phyloP scores from a whole-genome alignment of 2,329 filamentous ascomycete species.

The Microdochium trichocladiopsis region DNA sequence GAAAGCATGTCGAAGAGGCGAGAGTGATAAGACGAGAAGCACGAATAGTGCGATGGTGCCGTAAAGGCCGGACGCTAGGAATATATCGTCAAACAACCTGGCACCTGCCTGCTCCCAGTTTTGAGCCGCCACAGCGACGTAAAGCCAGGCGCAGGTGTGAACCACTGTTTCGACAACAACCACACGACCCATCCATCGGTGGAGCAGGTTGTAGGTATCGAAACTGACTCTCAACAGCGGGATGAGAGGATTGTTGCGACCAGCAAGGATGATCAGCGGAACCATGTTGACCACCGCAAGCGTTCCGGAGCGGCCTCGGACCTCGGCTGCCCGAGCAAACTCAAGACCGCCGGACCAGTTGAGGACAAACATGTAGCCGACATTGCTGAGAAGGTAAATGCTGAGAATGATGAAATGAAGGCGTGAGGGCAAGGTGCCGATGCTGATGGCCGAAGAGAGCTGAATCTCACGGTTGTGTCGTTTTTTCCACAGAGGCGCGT shows the following conservation, averaged over 20 bases:
- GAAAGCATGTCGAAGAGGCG: conserved; percentile 83
- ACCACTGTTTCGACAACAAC: conserved; percentile 62
- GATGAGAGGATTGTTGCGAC: conserved; percentile 91
- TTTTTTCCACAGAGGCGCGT: conserved; percentile 58
- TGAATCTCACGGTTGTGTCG: conserved; percentile 62
- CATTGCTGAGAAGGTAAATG: conserved; percentile 52
- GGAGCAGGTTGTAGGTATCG: conserved; percentile 90
- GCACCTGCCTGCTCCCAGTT: conserved; percentile 53
- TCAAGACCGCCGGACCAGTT: conserved; percentile 51
- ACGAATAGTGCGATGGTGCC: conserved; percentile 55
- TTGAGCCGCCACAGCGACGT: conserved; percentile 60
- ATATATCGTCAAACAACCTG: conserved; percentile 49
- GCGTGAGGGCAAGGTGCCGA: conserved; percentile 58
- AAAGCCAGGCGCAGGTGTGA: conserved; percentile 67
- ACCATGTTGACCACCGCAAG: conserved; percentile 87
- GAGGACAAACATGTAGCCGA: conserved; percentile 55
- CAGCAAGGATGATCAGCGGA: conserved; percentile 79
- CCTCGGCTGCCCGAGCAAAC: conserved; percentile 66
- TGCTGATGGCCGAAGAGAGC: conserved; percentile 46
- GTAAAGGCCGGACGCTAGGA: conserved; percentile 59
- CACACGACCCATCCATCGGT: conserved; percentile 76
- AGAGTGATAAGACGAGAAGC: conserved; percentile 64
- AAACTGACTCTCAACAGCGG: conserved; percentile 77
- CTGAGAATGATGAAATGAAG: conserved; percentile 52
- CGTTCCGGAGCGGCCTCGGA: conserved; percentile 79